Base-by-base conservation (phyloP, 106 monocot genomes). In the Dactylorhiza incarnata region DNA sequence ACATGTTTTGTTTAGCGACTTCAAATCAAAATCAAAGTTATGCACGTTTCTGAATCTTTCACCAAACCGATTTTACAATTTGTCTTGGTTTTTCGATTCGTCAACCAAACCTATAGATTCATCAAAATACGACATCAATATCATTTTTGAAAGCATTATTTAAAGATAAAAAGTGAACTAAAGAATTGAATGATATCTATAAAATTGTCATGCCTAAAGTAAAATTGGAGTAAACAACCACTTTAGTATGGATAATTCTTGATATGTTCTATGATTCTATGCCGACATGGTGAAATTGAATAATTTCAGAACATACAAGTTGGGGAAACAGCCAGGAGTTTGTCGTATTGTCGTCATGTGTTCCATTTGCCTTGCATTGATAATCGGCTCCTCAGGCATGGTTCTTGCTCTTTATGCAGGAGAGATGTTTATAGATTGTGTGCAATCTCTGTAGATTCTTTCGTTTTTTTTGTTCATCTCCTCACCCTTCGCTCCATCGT, bases 321-420 rank as follows among this genome's bases (percentile, higher is more conserved):
- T 26, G 86, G 88, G 49, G 89, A 93, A 52, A 86, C 74, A 5
- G 90, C 71, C 9, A 83, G 91, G 58, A 80, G 80, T 17, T 82
- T 96, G 76, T 91, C 91, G 23, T 74, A 84, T 67, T 96, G 96
- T 48, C 46, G 63, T 49, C 96, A 96, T 78, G 75, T 87, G 67
- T 96, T 96, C 73, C 96, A 96, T 52, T 74, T 89, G 49, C 73
- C 76, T 0, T 96, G 96, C 85, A 91, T 96, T 14, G 96, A 96
- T 73, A 74, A 66, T 29, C 93, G 96, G 96, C 86, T 96, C 45
- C 48, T 81, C 24, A 51, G 80, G 76, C 91, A 91, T 75, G 96
- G 88, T 16, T 91, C 93, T 44, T 96, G 96, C 70, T 93, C 96
- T 1, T 72, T 96, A 1, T 96, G 96, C 80, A 75, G 96, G 46